Base-by-base conservation (phyloP, 2,329 filamentous ascomycete species). In the Paecilomyces fulvus region DNA sequence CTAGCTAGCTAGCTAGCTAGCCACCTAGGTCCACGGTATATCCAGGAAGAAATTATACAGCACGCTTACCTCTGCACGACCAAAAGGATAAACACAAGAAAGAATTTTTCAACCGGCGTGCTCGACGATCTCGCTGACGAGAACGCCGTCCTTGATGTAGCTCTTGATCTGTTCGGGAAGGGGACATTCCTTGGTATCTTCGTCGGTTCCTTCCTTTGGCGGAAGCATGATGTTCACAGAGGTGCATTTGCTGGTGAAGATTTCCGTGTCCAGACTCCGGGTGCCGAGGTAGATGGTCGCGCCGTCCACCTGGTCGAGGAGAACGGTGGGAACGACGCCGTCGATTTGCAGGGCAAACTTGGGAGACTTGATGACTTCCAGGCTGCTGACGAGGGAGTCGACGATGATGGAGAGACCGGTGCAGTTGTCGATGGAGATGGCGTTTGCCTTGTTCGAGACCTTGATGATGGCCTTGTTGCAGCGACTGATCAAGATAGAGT, bases 281-380 rank as follows among this genome's bases (percentile, higher is more conserved):
- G 88, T 87, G 71, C 87, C 85, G 20, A 99, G 83, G 72, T 96
- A 99, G 60, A 99, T 77, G 59, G 87, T 85, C 0, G 90, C 92
- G 56, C 91, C 86, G 68, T 99, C 94, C 56, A 97, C 88, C 75
- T 96, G 91, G 71, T 99, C 94, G 57, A 99, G 79, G 69, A 96
- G 79, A 57, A 97, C 82, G 1, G 92, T 96, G 1, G 94, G 94
- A 12, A 96, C 82, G 2, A 83, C 83, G 54, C 92, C 92, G 55
- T 95, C 77, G 54, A 99, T 89, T 74, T 96, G 91, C n/a, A 97
- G 79, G 12, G 91, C 92, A 70, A 99, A 96, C 73, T 94, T 95
- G 64, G 88, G 84, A 51, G 88, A 92, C 77, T 97, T 97, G 79
- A 99, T 94, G 23, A 95, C 89, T 68, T 99, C 94, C 56, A 99